These are phyloP conservation scores for Phytopythium aichiense DNA, from an alignment of 352 stramenopile genomes.

Conservation along the genomic window DNA sequence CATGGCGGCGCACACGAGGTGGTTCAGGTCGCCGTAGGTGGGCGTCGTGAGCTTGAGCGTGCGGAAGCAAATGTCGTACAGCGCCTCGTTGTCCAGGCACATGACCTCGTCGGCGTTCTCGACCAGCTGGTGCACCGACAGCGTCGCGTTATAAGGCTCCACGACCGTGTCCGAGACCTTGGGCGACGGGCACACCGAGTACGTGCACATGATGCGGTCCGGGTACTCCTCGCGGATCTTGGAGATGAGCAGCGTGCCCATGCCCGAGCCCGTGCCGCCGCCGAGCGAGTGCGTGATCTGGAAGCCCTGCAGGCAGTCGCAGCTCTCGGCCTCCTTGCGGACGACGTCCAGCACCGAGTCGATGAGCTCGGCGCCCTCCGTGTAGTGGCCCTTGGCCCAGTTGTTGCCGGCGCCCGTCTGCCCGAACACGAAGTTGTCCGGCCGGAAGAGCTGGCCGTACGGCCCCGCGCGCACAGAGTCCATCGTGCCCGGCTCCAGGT, in stretches of 20 bases:
- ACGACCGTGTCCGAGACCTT: slow-evolving; percentile 99
- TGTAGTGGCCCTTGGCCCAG: slow-evolving; percentile 99
- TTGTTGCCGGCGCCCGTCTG: slow-evolving; percentile 98
- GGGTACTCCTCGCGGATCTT: slow-evolving; percentile 99
- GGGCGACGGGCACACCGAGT: slow-evolving; percentile 98
- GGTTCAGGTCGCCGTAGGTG: slow-evolving; percentile 98
- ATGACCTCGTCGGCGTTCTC: slow-evolving; percentile 99
- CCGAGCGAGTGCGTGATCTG: slow-evolving; percentile 99
- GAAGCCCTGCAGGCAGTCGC: slow-evolving; percentile 99
- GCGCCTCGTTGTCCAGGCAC: slow-evolving; percentile 99
- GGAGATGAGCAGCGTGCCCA: slow-evolving; percentile 98
- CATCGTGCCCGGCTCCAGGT: slow-evolving; percentile 99
- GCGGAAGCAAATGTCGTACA: slow-evolving; percentile 99
- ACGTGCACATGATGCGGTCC: slow-evolving; percentile 99
- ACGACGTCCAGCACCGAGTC: slow-evolving; percentile 98
- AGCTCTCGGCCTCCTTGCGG: slow-evolving; percentile 97
- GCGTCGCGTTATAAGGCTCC: slow-evolving; percentile 99
- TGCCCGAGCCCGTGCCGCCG: slow-evolving; percentile 98
- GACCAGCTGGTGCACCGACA: slow-evolving; percentile 99
- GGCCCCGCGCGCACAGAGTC: slow-evolving; percentile 96
- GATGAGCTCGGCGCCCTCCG: slow-evolving; percentile 97
- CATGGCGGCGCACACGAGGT: slow-evolving; percentile 98
- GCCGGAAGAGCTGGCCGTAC: slow-evolving; percentile 97
- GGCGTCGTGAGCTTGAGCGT: slow-evolving; percentile 99
- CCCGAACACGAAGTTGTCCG: slow-evolving; percentile 99